phyloP scores from a whole-genome alignment of 768 basidiomycete genomes.

The Hortiboletus campestris region DNA sequence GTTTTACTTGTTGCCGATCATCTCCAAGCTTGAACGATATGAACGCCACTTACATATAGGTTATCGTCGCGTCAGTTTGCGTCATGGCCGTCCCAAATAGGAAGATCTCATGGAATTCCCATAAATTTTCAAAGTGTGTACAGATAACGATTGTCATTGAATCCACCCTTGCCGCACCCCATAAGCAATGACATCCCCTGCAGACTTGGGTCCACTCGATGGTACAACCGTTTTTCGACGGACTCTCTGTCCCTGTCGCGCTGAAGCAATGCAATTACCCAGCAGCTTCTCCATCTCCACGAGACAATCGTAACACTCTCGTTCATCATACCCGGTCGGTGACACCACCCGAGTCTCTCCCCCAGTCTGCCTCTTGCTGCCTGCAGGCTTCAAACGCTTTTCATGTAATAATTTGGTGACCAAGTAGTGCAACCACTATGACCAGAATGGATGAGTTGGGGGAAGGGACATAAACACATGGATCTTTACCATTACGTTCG shows the following conservation, averaged over 20 bases:
- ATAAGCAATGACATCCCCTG: constrained; percentile 61
- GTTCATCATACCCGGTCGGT: constrained; percentile 52
- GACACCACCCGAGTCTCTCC: constrained; percentile 12
- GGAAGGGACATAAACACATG: background rate
- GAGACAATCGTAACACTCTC: constrained; percentile 67
- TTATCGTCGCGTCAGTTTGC: background rate
- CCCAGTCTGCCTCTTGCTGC: constrained; percentile 37
- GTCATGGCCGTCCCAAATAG: constrained; percentile 9
- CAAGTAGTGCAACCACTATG: constrained; percentile 91
- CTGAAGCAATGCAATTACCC: constrained; percentile 41
- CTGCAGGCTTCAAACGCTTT: constrained; percentile 64
- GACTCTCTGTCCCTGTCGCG: constrained; percentile 33
- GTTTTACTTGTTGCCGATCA: constrained; percentile 6
- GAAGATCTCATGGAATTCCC: constrained; percentile 3
- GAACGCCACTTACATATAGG: background rate
- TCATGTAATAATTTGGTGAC: constrained; percentile 64
- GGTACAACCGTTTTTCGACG: constrained; percentile 34
- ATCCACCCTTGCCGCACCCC: constrained; percentile 67
- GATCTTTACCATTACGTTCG: constrained; percentile 81
- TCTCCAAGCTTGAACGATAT: background rate
- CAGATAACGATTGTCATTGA: constrained; percentile 14
- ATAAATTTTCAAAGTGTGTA: background rate
- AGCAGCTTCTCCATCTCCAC: constrained; percentile 64
- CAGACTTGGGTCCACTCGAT: constrained; percentile 37
- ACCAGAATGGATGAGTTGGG: constrained; percentile 8